Conservation (phyloP, 306 rosid genomes). For the Trifolium dubium region DNA sequence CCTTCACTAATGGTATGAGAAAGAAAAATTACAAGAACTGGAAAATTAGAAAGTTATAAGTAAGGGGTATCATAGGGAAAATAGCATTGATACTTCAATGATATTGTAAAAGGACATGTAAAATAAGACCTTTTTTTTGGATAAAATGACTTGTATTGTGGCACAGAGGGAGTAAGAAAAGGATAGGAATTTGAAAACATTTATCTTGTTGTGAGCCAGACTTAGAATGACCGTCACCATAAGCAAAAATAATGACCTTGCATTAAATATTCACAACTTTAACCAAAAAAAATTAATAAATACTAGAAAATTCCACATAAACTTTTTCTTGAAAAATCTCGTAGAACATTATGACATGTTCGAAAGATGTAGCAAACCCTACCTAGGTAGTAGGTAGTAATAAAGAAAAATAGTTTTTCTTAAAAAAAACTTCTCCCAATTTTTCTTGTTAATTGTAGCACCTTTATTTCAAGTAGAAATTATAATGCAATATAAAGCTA, state of each 20-base stretch:
- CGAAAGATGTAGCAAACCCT: background rate
- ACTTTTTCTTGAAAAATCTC: background rate
- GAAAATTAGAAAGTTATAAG: too few relatives aligned
- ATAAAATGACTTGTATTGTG: too few relatives aligned
- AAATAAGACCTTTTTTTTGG: too few relatives aligned
- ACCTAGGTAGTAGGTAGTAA: background rate
- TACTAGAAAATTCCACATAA: background rate
- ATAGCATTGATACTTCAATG: too few relatives aligned
- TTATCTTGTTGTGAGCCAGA: background rate
- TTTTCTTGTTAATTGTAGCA: background rate
- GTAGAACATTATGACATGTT: background rate
- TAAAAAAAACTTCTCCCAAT: background rate
- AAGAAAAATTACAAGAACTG: too few relatives aligned
- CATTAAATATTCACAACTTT: background rate
- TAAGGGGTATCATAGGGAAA: too few relatives aligned
- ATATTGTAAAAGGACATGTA: too few relatives aligned
- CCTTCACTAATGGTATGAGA: too few relatives aligned
- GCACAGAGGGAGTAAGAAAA: too few relatives aligned
- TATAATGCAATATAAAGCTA: conserved; percentile 27
- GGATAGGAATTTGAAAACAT: background rate
- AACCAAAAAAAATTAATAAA: background rate
- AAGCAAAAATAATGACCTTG: background rate
- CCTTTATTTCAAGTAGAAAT: background rate
- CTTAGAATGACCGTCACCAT: background rate
- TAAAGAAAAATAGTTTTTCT: too few relatives aligned